Conservation (phyloP, 2,329 filamentous ascomycete genomes). For the Fusarium tupiense region DNA sequence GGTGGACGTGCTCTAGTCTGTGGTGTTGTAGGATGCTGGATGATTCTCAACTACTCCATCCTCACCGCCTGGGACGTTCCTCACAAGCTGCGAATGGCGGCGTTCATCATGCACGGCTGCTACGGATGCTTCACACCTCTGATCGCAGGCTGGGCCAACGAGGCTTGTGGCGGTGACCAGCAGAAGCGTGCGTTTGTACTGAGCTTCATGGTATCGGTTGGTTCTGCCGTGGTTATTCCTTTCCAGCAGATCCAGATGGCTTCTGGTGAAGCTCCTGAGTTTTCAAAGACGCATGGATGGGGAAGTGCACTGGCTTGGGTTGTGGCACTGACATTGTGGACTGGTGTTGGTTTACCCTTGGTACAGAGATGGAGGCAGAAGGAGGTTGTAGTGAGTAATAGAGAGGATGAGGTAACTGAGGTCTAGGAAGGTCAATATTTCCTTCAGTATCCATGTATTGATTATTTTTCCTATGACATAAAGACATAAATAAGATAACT, state of each 20-base stretch:
- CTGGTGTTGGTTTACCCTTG: constrained; percentile 44
- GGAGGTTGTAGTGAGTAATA: constrained; percentile 1
- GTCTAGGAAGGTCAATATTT: neutral
- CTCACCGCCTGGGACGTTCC: constrained; percentile 52
- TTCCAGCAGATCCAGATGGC: constrained; percentile 53
- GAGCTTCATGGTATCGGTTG: constrained; percentile 51
- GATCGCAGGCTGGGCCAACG: constrained; percentile 53
- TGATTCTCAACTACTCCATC: constrained; percentile 50
- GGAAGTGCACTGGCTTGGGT: constrained; percentile 46
- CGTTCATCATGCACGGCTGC: constrained; percentile 51
- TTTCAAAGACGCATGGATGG: constrained; percentile 50
- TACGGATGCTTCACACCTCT: constrained; percentile 56
- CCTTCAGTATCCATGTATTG: no score
- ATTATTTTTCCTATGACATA: no score
- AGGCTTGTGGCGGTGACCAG: constrained; percentile 53
- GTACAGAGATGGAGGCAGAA: constrained; percentile 33
- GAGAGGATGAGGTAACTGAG: neutral
- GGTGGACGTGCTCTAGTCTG: constrained; percentile 50
- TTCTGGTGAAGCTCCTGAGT: constrained; percentile 49
- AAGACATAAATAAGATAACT: no score
- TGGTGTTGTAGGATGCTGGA: constrained; percentile 46
- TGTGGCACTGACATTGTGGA: constrained; percentile 48
- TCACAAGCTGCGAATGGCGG: constrained; percentile 50
- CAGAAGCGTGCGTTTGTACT: constrained; percentile 55
- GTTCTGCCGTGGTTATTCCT: constrained; percentile 50